Evolutionary conservation across 441 rosid genomes (phyloP), one percentile per base, ranked within the genome.

Genomic region (Erodium texanum): DNA sequence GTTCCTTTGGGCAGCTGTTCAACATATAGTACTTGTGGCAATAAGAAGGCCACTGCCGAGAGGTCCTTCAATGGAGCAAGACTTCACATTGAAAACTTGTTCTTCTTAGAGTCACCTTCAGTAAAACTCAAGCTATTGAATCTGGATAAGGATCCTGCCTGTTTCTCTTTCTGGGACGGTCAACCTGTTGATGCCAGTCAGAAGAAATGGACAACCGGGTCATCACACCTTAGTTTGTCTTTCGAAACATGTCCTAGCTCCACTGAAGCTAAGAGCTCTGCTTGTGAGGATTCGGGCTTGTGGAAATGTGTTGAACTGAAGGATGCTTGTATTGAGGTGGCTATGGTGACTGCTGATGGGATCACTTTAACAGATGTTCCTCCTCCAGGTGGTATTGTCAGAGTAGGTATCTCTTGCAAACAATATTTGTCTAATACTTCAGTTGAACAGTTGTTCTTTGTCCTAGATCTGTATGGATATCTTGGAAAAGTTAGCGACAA

Each of bases 141-240:
- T 70, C 83, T 94, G 74, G 99, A 92, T 77, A 94, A 88, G 76
- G 98, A 94, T 84, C 97, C 99, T 77, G 97, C 99, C 76, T 94
- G 98, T 85, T 94, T 94, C 79, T 83, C 79, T 73, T 79, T 94
- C 64, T 94, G 98, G 99, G 78, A 79, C 9, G 93, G 87, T 68
- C 98, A 94, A 78, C 95, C 98, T 16, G 72, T 90, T 78, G 98
- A 94, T 78, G 95, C 99, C 70, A 94, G 99, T 87, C 94, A 83
- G 84, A 92, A 84, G 79, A 94, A 94, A 79, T 92, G 93, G 94
- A 81, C 84, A 62, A 79, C 86, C 72, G 87, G 88, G 73, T 96
- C 87, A 38, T 81, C 93, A 5, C 78, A 80, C 36, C 72, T 89
- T 76, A 80, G 85, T 83, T 80, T 94, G 78, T 89, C 89, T 76